Base-by-base conservation (phyloP, 2,329 filamentous ascomycete species). In the Fusarium haematococcum region DNA sequence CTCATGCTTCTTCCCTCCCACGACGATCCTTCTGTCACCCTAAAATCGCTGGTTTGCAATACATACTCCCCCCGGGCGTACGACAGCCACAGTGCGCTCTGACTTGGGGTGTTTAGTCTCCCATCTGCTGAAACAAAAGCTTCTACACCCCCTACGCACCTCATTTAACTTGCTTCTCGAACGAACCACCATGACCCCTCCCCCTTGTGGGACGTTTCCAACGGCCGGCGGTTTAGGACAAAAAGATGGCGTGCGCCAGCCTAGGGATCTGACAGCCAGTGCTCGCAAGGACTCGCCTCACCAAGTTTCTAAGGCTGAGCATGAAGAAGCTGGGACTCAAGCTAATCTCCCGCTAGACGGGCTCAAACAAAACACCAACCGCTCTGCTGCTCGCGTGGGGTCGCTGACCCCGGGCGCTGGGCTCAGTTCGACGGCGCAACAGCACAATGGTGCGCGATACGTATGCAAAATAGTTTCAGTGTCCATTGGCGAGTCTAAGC, bases 401-500 rank as follows among this genome's bases (percentile, higher is more conserved):
- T 67, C 54, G 54, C 30, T 33, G 33, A 48, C 63, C 39, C 64
- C 35, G 67, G 52, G 60, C 65, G 69, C 74, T 73, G 68, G 67
- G 69, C 69, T 70, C 63, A 75, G 71, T 73, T 73, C 57, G 66
- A 71, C 67, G 71, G 64, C 63, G 52, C 35, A 48, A 48, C 43
- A 48, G 43, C 43, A 71, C 45, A 48, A 23, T 23, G 9, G 59
- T 61, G 58, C 61, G 58, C 45, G 20, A 33, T 20, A 30, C 48
- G 18, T 52, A 32, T 18, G 18, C 27, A 14, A 7, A 52, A 32
- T 30, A 54, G 48, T 20, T 20, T 32, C 48, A 48, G 43, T n/a
- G 18, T 30, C 27, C 18, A 54, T 54, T 54, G 27, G 48, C 6
- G 20, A 30, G 48, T 30, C 48, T 32, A 30, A 54, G 48, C 48